Percentiles rank a stretch among this genome's conserved stretches.
Conservation (phyloP, 1,284 basidiomycete genomes). For the Ustilago shanxiensis region DNA sequence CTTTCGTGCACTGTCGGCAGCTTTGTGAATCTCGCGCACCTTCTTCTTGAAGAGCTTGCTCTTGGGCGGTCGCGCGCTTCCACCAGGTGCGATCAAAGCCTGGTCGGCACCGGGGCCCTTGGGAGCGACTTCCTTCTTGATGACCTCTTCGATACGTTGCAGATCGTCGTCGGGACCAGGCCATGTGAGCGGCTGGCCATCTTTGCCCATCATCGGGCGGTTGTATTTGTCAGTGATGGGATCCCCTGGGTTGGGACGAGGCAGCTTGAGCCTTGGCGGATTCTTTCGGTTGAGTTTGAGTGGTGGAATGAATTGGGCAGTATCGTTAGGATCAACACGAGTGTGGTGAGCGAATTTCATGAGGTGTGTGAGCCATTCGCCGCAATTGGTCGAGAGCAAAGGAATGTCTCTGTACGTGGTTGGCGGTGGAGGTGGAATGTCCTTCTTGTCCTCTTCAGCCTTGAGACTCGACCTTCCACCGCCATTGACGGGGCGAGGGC, state of each 20-base stretch:
- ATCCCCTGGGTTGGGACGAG: slow-evolving; percentile 62
- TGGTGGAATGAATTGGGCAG: slow-evolving; percentile 62
- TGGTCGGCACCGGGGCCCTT: slow-evolving; percentile 51
- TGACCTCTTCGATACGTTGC: slow-evolving; percentile 50
- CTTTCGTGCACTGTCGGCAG: slow-evolving; percentile 60
- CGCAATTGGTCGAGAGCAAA: slow-evolving; percentile 57
- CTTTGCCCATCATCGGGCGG: slow-evolving; percentile 56
- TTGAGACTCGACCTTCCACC: slow-evolving; percentile 28
- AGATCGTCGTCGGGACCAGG: slow-evolving; percentile 55
- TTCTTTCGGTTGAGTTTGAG: slow-evolving; percentile 69
- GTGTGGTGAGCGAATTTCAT: slow-evolving; percentile 67
- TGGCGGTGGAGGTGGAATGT: slow-evolving; percentile 45
- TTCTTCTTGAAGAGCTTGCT: slow-evolving; percentile 64
- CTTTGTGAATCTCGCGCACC: slow-evolving; percentile 67
- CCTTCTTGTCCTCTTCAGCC: slow-evolving; percentile 36
- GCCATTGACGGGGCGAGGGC: slow-evolving; percentile 34
- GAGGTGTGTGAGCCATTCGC: slow-evolving; percentile 58
- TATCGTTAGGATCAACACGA: slow-evolving; percentile 62
- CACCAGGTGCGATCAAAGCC: slow-evolving; percentile 53
- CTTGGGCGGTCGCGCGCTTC: slow-evolving; percentile 43
- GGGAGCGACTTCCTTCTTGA: slow-evolving; percentile 38
- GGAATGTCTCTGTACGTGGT: slow-evolving; percentile 68
- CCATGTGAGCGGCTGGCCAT: slow-evolving; percentile 60
- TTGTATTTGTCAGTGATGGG: slow-evolving; percentile 62
- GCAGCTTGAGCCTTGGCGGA: slow-evolving; percentile 65